Evolutionary conservation across 2,329 filamentous ascomycete genomes (phyloP).

Genomic region (Elsinoe perseae): DNA sequence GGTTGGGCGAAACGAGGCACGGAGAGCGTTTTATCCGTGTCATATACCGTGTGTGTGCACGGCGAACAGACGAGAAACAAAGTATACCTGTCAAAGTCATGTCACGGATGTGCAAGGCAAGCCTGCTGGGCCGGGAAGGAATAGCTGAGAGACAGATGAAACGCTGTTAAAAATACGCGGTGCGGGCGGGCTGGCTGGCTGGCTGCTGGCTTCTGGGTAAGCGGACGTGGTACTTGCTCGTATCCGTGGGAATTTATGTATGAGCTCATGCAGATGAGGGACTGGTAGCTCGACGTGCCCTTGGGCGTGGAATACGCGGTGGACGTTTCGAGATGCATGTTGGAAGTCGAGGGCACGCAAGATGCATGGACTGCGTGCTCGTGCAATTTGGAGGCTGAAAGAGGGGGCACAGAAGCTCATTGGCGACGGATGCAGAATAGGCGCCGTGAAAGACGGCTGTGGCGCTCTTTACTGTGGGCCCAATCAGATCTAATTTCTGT

Average conservation of each 20-base stretch:
- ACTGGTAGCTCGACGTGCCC: neutral
- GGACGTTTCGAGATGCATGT: conserved; percentile 5
- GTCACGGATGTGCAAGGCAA: neutral
- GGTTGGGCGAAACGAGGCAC: neutral
- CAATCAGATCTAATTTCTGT: conserved; percentile 7
- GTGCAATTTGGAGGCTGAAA: conserved; percentile 10
- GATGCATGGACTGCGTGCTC: neutral
- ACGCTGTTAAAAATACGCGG: neutral
- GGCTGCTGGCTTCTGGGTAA: too few relatives aligned
- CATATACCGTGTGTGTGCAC: too few relatives aligned
- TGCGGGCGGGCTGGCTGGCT: neutral
- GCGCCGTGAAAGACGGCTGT: neutral
- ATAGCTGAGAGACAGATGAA: neutral
- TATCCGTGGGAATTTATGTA: neutral
- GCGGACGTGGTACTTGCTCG: too few relatives aligned
- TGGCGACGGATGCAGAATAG: neutral
- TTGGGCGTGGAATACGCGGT: neutral
- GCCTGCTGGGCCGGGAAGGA: neutral
- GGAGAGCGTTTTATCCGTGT: neutral
- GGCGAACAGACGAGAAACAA: neutral
- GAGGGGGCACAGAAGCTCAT: neutral
- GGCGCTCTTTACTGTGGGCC: neutral
- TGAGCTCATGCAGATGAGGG: neutral
- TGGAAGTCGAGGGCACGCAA: neutral
- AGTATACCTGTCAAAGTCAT: conserved; percentile 1